phyloP scores from a whole-genome alignment of 2,329 filamentous ascomycete species.

The Fusarium lateritium region DNA sequence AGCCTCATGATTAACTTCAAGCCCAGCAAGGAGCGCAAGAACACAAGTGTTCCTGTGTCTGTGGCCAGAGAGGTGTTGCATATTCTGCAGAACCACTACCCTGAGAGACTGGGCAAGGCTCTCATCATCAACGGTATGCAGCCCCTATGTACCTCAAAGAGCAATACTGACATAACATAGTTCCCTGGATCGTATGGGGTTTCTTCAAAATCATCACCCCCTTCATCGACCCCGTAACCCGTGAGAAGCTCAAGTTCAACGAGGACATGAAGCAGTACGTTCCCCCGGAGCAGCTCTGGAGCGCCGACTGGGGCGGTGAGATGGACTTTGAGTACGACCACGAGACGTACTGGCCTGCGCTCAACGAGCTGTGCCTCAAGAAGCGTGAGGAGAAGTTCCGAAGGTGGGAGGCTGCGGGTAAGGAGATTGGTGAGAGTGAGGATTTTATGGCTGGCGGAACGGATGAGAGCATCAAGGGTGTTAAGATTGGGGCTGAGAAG shows the following conservation, averaged over 20 bases:
- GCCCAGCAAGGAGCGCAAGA: constrained; percentile 79
- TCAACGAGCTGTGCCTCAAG: constrained; percentile 79
- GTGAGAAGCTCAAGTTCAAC: constrained; percentile 98
- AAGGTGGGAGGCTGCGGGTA: constrained; percentile 86
- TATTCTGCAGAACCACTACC: constrained; percentile 96
- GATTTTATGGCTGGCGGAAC: constrained; percentile 81
- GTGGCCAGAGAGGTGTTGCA: constrained; percentile 87
- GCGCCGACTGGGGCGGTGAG: constrained; percentile 79
- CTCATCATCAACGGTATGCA: constrained; percentile 85
- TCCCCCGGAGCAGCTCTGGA: constrained; percentile 85
- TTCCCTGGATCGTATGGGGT: constrained; percentile 90
- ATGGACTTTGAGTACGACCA: constrained; percentile 95
- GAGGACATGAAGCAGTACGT: constrained; percentile 89
- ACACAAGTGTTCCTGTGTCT: constrained; percentile 79
- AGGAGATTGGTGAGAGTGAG: constrained; percentile 88
- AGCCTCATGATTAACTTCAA: constrained; percentile 95
- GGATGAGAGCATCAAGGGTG: constrained; percentile 54
- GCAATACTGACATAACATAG: constrained; percentile 58
- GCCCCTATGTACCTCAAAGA: not conserved
- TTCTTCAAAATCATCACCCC: constrained; percentile 98
- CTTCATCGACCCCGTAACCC: constrained; percentile 95
- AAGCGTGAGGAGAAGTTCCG: constrained; percentile 73
- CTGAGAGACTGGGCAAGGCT: constrained; percentile 89
- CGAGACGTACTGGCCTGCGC: constrained; percentile 86
- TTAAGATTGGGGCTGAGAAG: constrained; percentile 48